These are phyloP conservation scores for Pseudisothecium myosuroides DNA, from an alignment of 225 moss, liverwort and hornwort genomes.

Conservation along the genomic window DNA sequence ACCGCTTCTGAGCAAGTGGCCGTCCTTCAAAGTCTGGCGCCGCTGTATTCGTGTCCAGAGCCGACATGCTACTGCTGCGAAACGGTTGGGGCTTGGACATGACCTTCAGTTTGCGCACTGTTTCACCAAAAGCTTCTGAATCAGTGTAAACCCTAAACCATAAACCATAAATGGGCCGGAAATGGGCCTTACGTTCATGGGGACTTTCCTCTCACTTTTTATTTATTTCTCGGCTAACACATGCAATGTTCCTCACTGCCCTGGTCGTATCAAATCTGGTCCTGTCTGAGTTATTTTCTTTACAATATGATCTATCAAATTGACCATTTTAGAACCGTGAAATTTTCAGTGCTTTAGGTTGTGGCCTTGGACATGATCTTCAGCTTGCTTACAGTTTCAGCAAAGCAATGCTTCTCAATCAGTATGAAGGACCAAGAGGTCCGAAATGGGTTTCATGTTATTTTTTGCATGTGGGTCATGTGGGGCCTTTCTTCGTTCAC, in stretches of 20 bases:
- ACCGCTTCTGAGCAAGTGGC: slow-evolving; percentile 33
- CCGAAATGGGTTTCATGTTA: not conserved
- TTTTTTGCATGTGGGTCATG: not conserved
- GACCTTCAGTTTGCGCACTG: slow-evolving; percentile 88
- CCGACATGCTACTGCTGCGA: slow-evolving; percentile 54
- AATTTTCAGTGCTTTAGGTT: not conserved
- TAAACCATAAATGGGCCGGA: not conserved
- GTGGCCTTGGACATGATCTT: not conserved
- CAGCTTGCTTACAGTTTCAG: not conserved
- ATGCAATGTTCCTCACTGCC: not conserved
- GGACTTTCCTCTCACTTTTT: not conserved
- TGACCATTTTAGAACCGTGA: not conserved
- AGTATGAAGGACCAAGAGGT: not conserved
- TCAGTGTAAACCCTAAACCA: not conserved
- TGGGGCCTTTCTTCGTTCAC: not conserved
- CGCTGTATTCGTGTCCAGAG: slow-evolving; percentile 7
- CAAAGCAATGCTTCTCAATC: not conserved
- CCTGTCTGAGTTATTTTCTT: too few relatives aligned
- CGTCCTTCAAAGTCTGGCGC: slow-evolving; percentile 11
- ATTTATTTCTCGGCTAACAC: too few relatives aligned
- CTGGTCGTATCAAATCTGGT: not conserved
- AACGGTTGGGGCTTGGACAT: slow-evolving; percentile 47
- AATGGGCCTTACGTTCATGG: not conserved
- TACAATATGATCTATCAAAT: not conserved
- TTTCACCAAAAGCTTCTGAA: not conserved